These are phyloP conservation scores for Sporothrix globosa DNA, from an alignment of 2,329 filamentous ascomycete species.

Conservation along the genomic window DNA sequence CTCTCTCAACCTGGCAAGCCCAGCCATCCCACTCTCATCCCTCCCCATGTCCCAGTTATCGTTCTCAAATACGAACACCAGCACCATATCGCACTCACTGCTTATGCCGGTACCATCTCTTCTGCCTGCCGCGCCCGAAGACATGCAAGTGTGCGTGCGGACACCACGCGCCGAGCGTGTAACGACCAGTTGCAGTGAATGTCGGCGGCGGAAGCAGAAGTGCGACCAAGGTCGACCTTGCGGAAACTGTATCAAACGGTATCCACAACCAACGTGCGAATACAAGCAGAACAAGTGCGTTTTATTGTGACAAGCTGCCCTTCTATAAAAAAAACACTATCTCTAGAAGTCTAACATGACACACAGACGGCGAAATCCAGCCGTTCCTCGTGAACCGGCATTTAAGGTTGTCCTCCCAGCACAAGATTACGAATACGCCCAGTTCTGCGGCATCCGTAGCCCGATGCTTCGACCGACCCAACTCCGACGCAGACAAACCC, in stretches of 20 bases:
- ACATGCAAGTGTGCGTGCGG: slow-evolving; percentile 40
- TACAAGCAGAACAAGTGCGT: slow-evolving; percentile 44
- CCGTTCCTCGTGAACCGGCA: slow-evolving; percentile 37
- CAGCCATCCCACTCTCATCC: neutral
- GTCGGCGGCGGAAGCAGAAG: slow-evolving; percentile 55
- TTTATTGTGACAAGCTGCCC: too few relatives aligned
- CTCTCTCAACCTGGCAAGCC: neutral
- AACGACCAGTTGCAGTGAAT: slow-evolving; percentile 52
- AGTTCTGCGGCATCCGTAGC: slow-evolving; percentile 34
- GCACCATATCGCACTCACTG: neutral
- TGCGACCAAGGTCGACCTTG: slow-evolving; percentile 60
- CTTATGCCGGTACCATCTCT: slow-evolving; percentile 22
- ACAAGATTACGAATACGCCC: slow-evolving; percentile 23
- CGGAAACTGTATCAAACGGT: slow-evolving; percentile 57
- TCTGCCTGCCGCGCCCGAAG: slow-evolving; percentile 40
- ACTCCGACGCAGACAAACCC: slow-evolving; percentile 17
- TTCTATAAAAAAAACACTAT: neutral
- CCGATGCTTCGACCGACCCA: slow-evolving; percentile 35
- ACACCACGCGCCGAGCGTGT: slow-evolving; percentile 38
- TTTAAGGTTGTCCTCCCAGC: slow-evolving; percentile 38
- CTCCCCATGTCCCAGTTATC: neutral
- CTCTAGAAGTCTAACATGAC: slow-evolving; percentile 21
- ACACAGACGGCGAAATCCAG: slow-evolving; percentile 27
- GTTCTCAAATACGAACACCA: neutral
- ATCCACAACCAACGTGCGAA: slow-evolving; percentile 56